These are phyloP conservation scores for Aspergillus coremiiformis DNA, from an alignment of 495 filamentous ascomycete species.

Conservation along the genomic window DNA sequence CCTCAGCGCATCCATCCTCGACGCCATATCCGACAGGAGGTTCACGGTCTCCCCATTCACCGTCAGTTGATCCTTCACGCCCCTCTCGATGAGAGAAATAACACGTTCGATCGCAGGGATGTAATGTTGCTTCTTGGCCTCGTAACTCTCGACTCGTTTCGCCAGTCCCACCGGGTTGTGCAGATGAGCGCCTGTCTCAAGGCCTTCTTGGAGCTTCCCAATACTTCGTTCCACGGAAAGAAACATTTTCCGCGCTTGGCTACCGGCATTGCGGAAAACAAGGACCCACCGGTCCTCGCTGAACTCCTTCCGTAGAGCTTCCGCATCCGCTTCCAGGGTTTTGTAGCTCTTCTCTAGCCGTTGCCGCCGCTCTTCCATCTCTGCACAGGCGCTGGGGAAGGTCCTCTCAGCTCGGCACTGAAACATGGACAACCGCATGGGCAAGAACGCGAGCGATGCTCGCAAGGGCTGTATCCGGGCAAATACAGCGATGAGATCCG, in stretches of 20 bases:
- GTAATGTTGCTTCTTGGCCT: conserved; percentile 92
- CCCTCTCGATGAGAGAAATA: conserved; percentile 83
- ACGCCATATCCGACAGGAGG: conserved; percentile 72
- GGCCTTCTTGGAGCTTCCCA: conserved; percentile 68
- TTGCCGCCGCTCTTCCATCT: conserved; percentile 64
- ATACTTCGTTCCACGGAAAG: conserved; percentile 85
- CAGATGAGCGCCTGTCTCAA: conserved; percentile 64
- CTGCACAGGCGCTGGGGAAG: conserved; percentile 85
- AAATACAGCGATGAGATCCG: conserved; percentile 74
- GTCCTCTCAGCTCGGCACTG: conserved; percentile 62
- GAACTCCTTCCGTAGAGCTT: conserved; percentile 76
- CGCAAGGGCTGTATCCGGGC: conserved; percentile 90
- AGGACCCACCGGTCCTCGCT: conserved; percentile 93
- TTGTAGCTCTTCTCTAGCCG: conserved; percentile 72
- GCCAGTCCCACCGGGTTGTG: conserved; percentile 57
- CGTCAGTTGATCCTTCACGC: conserved; percentile 80
- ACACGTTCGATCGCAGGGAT: conserved; percentile 90
- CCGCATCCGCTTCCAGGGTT: conserved; percentile 78
- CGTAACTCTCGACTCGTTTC: conserved; percentile 86
- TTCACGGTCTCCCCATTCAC: conserved; percentile 91
- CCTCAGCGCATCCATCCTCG: conserved; percentile 68
- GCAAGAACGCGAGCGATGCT: conserved; percentile 89
- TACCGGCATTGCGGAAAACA: conserved; percentile 87
- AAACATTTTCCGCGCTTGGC: conserved; percentile 89
- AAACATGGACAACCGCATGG: conserved; percentile 90